Evolutionary conservation across 2,329 filamentous ascomycete species (phyloP).

Genomic region (Rugonectria rugulosa): DNA sequence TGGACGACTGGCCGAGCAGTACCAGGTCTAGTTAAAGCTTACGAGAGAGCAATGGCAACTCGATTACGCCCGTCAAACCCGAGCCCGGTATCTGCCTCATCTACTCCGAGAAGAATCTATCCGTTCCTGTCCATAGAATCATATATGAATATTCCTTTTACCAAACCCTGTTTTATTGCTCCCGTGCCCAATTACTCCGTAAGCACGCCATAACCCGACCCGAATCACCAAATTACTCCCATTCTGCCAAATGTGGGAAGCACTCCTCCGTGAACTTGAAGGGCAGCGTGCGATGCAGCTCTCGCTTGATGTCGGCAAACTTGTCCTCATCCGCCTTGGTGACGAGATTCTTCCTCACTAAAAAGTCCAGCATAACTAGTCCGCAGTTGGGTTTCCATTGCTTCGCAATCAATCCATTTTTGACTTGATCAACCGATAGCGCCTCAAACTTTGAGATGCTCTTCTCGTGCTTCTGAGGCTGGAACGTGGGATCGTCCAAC

Average conservation of each 20-base stretch:
- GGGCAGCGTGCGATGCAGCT: constrained; percentile 38
- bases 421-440: constrained; percentile 41
- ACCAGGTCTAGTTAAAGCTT: not conserved
- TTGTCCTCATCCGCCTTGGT: constrained; percentile 33
- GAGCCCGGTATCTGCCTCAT: not conserved
- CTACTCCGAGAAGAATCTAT: too few species aligned
- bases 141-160: too few species aligned
- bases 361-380: constrained; percentile 49
- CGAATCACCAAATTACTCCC: too few species aligned
- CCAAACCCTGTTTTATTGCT: not conserved
- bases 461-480: constrained; percentile 35
- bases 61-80: not conserved
- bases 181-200: not conserved
- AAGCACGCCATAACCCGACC: too few species aligned
- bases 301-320: constrained; percentile 29
- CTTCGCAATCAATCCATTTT: constrained; percentile 33
- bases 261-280: constrained; percentile 33
- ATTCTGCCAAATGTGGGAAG: constrained; percentile 18
- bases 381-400: constrained; percentile 50
- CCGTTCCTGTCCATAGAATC: too few species aligned
- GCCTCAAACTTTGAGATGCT: constrained; percentile 41
- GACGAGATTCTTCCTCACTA: constrained; percentile 42
- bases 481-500: constrained; percentile 35
- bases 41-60: not conserved
- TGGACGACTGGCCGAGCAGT: constrained; percentile 28